phyloP scores from a whole-genome alignment of 2,329 filamentous ascomycete genomes.

The Geosmithia flava region DNA sequence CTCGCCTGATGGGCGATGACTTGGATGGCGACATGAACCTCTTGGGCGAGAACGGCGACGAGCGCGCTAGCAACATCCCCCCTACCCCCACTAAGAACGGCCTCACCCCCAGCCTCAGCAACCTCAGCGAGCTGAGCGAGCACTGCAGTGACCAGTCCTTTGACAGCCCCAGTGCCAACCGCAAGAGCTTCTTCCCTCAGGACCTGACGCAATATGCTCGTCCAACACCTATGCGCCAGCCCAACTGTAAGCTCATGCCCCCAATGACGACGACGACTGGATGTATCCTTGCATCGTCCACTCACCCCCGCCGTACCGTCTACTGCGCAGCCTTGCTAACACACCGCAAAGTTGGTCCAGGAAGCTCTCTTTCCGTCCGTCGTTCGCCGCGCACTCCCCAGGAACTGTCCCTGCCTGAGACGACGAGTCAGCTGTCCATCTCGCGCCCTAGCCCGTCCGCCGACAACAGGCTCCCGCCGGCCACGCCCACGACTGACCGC shows the following conservation, averaged over 20 bases:
- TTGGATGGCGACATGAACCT: neutral
- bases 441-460: slow-evolving; percentile 40
- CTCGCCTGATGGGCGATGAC: neutral
- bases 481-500: slow-evolving; percentile 63
- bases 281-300: slow-evolving; percentile 8
- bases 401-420: slow-evolving; percentile 61
- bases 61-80: slow-evolving; percentile 51
- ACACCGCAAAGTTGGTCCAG: slow-evolving; percentile 33
- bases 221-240: slow-evolving; percentile 20
- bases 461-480: slow-evolving; percentile 40
- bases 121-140: slow-evolving; percentile 10
- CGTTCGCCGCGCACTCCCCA: slow-evolving; percentile 68
- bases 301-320: no score
- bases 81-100: slow-evolving; percentile 82
- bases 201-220: slow-evolving; percentile 28
- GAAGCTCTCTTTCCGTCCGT: slow-evolving; percentile 47
- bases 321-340: slow-evolving; percentile 34
- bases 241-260: slow-evolving; percentile 29
- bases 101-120: slow-evolving; percentile 26
- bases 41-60: neutral
- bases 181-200: slow-evolving; percentile 23
- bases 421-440: slow-evolving; percentile 74
- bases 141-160: slow-evolving; percentile 23
- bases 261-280: slow-evolving; percentile 2
- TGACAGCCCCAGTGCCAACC: slow-evolving; percentile 35